A percentile compares a stretch with the other conserved stretches of the same genome.
Evolutionary conservation across 176 grass and related monocot species (phyloP).

Genomic region (Melocanna baccifera): DNA sequence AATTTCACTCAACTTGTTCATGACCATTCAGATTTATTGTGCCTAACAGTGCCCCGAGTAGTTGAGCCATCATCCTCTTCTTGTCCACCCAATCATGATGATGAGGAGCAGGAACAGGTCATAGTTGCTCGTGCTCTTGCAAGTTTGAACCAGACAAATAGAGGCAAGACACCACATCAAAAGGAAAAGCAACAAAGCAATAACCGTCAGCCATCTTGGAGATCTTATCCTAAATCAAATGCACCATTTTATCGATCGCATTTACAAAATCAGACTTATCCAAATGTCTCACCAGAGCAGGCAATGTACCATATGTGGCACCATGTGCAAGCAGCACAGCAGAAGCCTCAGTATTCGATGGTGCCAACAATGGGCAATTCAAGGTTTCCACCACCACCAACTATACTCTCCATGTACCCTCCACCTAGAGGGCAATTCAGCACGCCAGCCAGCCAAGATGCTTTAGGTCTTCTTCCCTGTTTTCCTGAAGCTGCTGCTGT

Average conservation of each 20-base stretch:
- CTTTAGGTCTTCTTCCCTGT: constrained; percentile 32
- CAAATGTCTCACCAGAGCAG: constrained; percentile 41
- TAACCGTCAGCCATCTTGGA: constrained; percentile 21
- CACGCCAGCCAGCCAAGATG: constrained; percentile 25
- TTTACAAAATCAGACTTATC: constrained; percentile 51
- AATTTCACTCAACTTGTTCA: not conserved
- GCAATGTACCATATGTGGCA: constrained; percentile 68
- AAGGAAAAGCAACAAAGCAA: constrained; percentile 40
- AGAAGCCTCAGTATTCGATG: constrained; percentile 26
- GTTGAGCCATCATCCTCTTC: constrained; percentile 44
- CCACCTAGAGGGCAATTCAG: constrained; percentile 36
- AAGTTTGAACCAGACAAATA: constrained; percentile 51
- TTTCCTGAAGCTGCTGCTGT: constrained; percentile 32
- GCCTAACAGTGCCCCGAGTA: constrained; percentile 48
- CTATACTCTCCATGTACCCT: constrained; percentile 45
- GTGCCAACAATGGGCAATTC: constrained; percentile 28
- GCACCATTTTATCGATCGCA: constrained; percentile 26
- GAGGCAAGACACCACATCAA: constrained; percentile 21
- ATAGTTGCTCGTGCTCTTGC: constrained; percentile 58
- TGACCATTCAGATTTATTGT: constrained; percentile 22
- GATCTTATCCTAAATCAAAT: constrained; percentile 41
- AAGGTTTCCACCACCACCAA: constrained; percentile 41
- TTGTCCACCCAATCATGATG: constrained; percentile 35
- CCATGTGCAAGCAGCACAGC: constrained; percentile 42
- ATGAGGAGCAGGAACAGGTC: constrained; percentile 58